phyloP scores from a whole-genome alignment of 305 asterid genomes.

The Fraxinus velutina region DNA sequence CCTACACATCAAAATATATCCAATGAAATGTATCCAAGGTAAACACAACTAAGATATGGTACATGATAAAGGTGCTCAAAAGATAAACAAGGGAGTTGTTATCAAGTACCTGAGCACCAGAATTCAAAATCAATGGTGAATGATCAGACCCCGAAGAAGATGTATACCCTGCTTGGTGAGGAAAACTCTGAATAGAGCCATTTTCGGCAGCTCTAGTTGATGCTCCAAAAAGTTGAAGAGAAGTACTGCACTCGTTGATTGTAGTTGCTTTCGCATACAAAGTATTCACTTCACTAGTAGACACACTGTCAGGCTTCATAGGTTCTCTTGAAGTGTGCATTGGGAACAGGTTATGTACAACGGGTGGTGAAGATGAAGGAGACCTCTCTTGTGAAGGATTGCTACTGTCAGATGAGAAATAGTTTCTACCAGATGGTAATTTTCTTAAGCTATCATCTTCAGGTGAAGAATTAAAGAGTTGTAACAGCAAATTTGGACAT shows the following conservation, averaged over 20 bases:
- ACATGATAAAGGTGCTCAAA: not conserved
- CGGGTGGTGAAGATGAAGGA: constrained; percentile 65
- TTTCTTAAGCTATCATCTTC: constrained; percentile 50
- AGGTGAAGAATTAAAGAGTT: constrained; percentile 62
- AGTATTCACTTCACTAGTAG: constrained; percentile 37
- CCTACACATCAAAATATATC: constrained; percentile 34
- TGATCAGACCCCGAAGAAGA: constrained; percentile 78
- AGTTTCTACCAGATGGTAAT: constrained; percentile 41
- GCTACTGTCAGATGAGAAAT: constrained; percentile 66
- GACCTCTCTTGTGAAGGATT: constrained; percentile 65
- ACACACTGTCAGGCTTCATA: constrained; percentile 33
- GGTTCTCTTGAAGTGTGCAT: constrained; percentile 47
- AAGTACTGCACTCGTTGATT: constrained; percentile 42
- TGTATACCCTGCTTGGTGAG: constrained; percentile 53
- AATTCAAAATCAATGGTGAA: constrained; percentile 68
- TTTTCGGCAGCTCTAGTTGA: constrained; percentile 40
- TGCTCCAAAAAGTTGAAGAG: constrained; percentile 71
- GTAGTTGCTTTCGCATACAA: constrained; percentile 35
- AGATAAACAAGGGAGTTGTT: not conserved
- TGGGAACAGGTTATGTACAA: constrained; percentile 65
- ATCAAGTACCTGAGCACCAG: constrained; percentile 59
- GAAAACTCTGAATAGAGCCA: constrained; percentile 53
- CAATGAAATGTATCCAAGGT: not conserved
- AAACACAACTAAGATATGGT: constrained; percentile 1
- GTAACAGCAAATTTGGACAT: constrained; percentile 44